Base-by-base conservation (phyloP, 257 asterid species). In the Misopates orontium region DNA sequence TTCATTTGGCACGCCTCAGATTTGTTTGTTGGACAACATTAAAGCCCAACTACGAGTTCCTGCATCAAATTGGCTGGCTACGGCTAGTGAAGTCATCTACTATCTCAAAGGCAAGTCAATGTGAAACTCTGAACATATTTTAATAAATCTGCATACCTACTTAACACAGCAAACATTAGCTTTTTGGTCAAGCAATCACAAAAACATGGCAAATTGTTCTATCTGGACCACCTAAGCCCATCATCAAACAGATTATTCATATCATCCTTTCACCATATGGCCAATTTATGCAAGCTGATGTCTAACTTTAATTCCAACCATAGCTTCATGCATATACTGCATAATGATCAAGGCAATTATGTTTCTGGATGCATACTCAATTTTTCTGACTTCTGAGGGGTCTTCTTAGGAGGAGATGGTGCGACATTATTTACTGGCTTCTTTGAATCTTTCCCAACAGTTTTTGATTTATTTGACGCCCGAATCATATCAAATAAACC, bases 401-500 rank as follows among this genome's bases (percentile, higher is more conserved):
- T 74, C 79, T 75, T 86, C 85, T 85, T 85, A 32, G 83, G 75
- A 50, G 89, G 83, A 68, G 95, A 79, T 65, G 84, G 79, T 54
- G 77, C 83, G 71, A 73, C 77, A 63, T 79, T 77, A 63, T 76
- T 84, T 75, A 61, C 83, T 28, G 81, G 73, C 75, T 78, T 83
- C 69, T 82, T 81, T 52, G 80, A 71, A 40, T 73, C 85, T 58
- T 75, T 64, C 49, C 28, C 66, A 50, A 78, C 48, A 72, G 82
- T 24, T 69, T 69, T 80, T 68, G 87, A 79, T 71, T 82, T 85
- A 66, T 78, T 80, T 68, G 97, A 87, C 77, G 88, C 79, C 51
- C 85, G 87, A 77, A 93, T 86, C 84, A 82, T 80, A 63, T 86
- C 96, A 69, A 94, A 86, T 49, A 94, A 77, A 64, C 96, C 95